Conservation (phyloP, 2,329 filamentous ascomycete species). For the Cordyceps farinosa region DNA sequence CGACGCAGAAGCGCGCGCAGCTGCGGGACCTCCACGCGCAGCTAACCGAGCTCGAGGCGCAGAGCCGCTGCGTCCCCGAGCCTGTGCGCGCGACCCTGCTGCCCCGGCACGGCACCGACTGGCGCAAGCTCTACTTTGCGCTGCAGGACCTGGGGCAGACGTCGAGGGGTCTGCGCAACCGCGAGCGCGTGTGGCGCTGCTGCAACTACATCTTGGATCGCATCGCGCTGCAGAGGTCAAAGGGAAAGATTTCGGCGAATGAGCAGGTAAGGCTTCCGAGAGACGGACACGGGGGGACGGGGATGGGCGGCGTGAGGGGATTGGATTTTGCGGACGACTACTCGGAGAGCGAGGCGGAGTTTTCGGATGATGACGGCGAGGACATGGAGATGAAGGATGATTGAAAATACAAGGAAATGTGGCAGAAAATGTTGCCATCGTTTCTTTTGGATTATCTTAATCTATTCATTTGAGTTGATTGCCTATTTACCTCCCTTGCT, state of each 20-base stretch:
- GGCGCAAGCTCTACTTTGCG: conserved; percentile 20
- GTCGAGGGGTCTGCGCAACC: conserved; percentile 18
- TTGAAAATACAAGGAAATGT: background rate
- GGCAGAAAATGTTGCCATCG: background rate
- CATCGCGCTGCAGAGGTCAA: conserved; percentile 5
- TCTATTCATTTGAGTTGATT: too few species aligned
- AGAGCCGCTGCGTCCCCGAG: background rate
- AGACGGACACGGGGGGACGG: background rate
- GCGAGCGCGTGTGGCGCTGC: conserved; percentile 19
- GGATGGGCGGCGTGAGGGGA: background rate
- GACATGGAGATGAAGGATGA: conserved; percentile 3
- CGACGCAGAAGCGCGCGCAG: background rate
- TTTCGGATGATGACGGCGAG: background rate
- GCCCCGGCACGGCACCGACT: conserved; percentile 16
- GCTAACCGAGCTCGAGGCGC: conserved; percentile 1
- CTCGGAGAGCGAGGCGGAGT: conserved; percentile 15
- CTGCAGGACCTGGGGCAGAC: conserved; percentile 3
- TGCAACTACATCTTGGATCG: conserved; percentile 17
- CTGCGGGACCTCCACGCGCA: conserved; percentile 5
- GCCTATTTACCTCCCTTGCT: too few species aligned
- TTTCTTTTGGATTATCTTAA: too few species aligned
- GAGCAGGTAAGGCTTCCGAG: background rate
- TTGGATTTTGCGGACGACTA: conserved; percentile 10
- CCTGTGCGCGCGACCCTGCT: conserved; percentile 10
- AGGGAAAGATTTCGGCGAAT: conserved; percentile 1